phyloP scores from a whole-genome alignment of 2,329 filamentous ascomycete genomes.

The Blastomyces parvus region DNA sequence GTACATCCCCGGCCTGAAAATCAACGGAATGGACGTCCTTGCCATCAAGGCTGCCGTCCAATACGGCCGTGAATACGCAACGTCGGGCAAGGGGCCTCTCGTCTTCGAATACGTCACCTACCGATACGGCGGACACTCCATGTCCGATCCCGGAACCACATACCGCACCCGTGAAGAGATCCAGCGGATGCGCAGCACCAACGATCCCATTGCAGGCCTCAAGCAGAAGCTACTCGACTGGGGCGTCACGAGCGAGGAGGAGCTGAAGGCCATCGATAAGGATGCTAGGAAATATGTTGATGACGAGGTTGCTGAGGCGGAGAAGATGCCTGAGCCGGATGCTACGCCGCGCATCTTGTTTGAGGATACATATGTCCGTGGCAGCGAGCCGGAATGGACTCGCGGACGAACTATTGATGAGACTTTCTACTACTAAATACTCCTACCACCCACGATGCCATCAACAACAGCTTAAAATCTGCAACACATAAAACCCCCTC shows the following conservation, averaged over 20 bases:
- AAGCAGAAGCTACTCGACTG: conserved; percentile 98
- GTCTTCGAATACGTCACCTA: conserved; percentile 99
- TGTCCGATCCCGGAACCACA: conserved; percentile 98
- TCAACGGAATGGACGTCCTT: conserved; percentile 99
- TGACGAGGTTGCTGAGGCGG: conserved; percentile 79
- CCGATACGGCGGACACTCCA: conserved; percentile 98
- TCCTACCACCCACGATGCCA: conserved; percentile 2
- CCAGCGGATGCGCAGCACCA: conserved; percentile 97
- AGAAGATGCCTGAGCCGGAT: conserved; percentile 77
- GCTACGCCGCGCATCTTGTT: conserved; percentile 72
- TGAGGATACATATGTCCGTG: conserved; percentile 91
- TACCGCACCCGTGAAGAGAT: conserved; percentile 99
- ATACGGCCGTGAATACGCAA: conserved; percentile 83
- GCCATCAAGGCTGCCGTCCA: conserved; percentile 93
- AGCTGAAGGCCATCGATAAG: conserved; percentile 95
- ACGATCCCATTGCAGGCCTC: conserved; percentile 94
- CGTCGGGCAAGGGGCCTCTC: conserved; percentile 76
- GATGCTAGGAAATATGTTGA: conserved; percentile 77
- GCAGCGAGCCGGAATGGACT: conserved; percentile 79
- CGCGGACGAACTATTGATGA: conserved; percentile 82
- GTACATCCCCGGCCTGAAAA: conserved; percentile 98
- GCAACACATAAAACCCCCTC: background rate
- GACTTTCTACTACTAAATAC: conserved; percentile 66
- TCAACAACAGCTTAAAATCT: background rate
- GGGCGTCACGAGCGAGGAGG: conserved; percentile 81